Percentiles rank a stretch among this genome's conserved stretches.
phyloP scores from a whole-genome alignment of 495 filamentous ascomycete genomes.

The Daldinia grandis region DNA sequence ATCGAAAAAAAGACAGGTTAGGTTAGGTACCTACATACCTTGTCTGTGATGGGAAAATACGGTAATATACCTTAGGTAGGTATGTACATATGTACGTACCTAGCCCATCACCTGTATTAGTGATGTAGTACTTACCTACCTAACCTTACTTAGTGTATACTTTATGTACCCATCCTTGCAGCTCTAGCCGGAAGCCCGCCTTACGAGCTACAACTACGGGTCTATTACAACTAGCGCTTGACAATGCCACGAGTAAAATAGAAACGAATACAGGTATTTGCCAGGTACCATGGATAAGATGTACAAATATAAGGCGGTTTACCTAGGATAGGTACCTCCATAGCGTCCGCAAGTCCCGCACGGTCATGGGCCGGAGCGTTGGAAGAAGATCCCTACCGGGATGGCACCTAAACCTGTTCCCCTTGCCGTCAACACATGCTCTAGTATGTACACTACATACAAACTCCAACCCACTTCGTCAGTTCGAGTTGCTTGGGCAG shows the following conservation, averaged over 20 bases:
- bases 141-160: too few species aligned
- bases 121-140: too few species aligned
- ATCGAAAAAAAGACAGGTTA: slow-evolving; percentile 21
- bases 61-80: too few species aligned
- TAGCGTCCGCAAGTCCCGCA: slow-evolving; percentile 23
- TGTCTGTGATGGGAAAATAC: too few species aligned
- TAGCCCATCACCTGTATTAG: too few species aligned
- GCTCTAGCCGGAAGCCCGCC: slow-evolving; percentile 24
- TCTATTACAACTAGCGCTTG: slow-evolving; percentile 6
- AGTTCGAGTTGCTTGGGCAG: slow-evolving; percentile 23
- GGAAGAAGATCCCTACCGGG: slow-evolving; percentile 38
- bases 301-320: too few species aligned
- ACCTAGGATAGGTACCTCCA: too few species aligned
- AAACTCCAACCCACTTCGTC: slow-evolving; percentile 31
- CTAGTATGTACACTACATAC: background rate
- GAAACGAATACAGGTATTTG: slow-evolving; percentile 15
- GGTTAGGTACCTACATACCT: background rate
- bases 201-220: slow-evolving; percentile 22
- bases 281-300: slow-evolving; percentile 22
- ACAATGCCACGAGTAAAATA: background rate
- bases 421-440: slow-evolving; percentile 23
- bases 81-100: too few species aligned
- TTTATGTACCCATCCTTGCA: too few species aligned
- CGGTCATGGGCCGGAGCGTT: slow-evolving; percentile 36
- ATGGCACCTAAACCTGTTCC: slow-evolving; percentile 21